These are phyloP conservation scores for Anthostomella pinea DNA, from an alignment of 2,329 filamentous ascomycete species.

Conservation along the genomic window DNA sequence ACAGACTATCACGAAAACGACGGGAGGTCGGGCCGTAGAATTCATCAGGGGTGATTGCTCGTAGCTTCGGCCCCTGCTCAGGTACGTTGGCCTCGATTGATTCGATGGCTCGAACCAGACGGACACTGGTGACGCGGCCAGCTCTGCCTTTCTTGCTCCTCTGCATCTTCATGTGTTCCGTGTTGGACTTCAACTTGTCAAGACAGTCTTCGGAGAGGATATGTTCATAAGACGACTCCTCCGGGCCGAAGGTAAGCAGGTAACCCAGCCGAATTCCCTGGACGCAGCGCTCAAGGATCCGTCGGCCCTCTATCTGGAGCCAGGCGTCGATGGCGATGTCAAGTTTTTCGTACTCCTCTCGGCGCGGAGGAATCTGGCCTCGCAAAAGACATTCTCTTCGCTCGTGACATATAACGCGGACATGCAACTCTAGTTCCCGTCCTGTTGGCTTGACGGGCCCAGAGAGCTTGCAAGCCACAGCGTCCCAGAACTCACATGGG, in stretches of 20 bases:
- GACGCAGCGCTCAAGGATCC: conserved; percentile 3
- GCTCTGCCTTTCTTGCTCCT: too few species aligned
- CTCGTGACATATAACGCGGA: conserved; percentile 10
- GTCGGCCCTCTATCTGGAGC: conserved; percentile 15
- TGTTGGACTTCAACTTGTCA: conserved; percentile 8
- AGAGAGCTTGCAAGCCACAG: conserved; percentile 4
- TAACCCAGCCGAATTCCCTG: conserved; percentile 5
- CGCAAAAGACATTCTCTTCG: conserved; percentile 5
- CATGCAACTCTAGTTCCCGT: conserved; percentile 1
- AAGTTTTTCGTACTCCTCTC: conserved; percentile 8
- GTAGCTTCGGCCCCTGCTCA: too few species aligned
- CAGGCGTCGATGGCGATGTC: conserved; percentile 16
- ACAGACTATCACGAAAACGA: too few species aligned
- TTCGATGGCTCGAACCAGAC: too few species aligned
- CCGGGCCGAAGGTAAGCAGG: conserved; percentile 11
- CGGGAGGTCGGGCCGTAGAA: too few species aligned
- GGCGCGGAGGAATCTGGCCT: conserved; percentile 7
- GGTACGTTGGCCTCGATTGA: too few species aligned
- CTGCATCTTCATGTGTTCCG: too few species aligned
- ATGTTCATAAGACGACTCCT: conserved; percentile 8
- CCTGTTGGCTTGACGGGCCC: neutral
- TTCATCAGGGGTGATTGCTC: too few species aligned
- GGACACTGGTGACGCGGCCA: too few species aligned
- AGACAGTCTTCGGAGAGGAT: conserved; percentile 9
- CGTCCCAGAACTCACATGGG: conserved; percentile 5